Evolutionary conservation across 768 basidiomycete species (phyloP).

Genomic region (Mycena amicta): DNA sequence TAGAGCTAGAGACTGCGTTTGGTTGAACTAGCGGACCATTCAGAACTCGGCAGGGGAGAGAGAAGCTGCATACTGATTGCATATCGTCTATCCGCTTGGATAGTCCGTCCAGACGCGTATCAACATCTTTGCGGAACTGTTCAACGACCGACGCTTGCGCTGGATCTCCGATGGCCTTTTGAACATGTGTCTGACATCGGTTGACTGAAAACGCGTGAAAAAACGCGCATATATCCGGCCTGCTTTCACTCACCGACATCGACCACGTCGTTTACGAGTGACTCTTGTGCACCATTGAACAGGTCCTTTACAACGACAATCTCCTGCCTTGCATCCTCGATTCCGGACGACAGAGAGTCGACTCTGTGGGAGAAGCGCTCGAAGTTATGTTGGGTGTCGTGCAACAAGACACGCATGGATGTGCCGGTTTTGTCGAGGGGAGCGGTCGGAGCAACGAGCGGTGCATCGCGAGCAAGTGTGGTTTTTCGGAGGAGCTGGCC

Average conservation of each 20-base stretch:
- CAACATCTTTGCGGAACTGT: slow-evolving; percentile 43
- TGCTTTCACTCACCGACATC: slow-evolving; percentile 50
- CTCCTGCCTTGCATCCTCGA: slow-evolving; percentile 57
- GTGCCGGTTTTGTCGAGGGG: slow-evolving; percentile 69
- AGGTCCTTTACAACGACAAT: slow-evolving; percentile 54
- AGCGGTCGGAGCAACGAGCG: slow-evolving; percentile 41
- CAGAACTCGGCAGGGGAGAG: neutral
- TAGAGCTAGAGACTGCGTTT: slow-evolving; percentile 46
- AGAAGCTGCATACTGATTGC: slow-evolving; percentile 43
- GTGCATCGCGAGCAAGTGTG: slow-evolving; percentile 26
- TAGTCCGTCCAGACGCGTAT: slow-evolving; percentile 45
- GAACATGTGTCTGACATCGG: slow-evolving; percentile 62
- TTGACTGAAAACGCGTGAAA: slow-evolving; percentile 48
- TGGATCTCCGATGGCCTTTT: slow-evolving; percentile 58
- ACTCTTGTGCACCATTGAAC: slow-evolving; percentile 64
- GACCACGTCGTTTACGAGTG: slow-evolving; percentile 54
- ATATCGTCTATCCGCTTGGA: slow-evolving; percentile 60
- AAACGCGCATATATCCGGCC: slow-evolving; percentile 12
- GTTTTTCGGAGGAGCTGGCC: slow-evolving; percentile 56
- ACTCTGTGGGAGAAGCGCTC: slow-evolving; percentile 66
- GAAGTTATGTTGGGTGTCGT: slow-evolving; percentile 73
- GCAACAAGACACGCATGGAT: slow-evolving; percentile 70
- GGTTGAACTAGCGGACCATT: slow-evolving; percentile 41
- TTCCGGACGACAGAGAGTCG: slow-evolving; percentile 49
- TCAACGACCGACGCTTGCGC: slow-evolving; percentile 49